Evolutionary conservation across 768 basidiomycete species (phyloP).

Genomic region (Leucosporidium yakuticum): DNA sequence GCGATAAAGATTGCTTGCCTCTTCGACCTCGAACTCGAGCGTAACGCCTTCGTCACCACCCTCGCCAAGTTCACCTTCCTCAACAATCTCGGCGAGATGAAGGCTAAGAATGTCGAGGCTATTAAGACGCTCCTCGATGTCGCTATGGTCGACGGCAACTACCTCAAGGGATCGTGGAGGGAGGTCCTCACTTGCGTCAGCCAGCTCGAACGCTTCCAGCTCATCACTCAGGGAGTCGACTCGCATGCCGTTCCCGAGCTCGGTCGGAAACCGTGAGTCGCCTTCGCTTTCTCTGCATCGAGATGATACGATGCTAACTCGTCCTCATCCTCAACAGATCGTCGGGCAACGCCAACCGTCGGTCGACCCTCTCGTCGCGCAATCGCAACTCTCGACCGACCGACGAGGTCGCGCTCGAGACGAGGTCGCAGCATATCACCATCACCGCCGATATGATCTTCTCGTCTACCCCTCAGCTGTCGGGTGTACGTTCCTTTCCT

Average conservation of each 20-base stretch:
- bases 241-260: conserved; percentile 55
- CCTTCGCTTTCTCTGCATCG: not conserved
- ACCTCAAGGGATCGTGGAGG: conserved; percentile 90
- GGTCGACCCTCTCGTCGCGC: conserved; percentile 23
- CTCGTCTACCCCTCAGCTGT: conserved; percentile 86
- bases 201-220: conserved; percentile 96
- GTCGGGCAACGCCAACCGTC: conserved; percentile 13
- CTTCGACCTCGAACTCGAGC: conserved; percentile 92
- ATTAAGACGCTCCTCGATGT: conserved; percentile 92
- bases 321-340: not conserved
- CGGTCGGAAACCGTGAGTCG: conserved; percentile 68
- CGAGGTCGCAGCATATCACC: conserved; percentile 93
- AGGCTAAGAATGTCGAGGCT: conserved; percentile 97
- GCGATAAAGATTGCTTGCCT: conserved; percentile 96
- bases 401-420: conserved; percentile 93
- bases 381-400: conserved; percentile 53
- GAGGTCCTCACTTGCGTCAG: conserved; percentile 96
- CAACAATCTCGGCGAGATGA: conserved; percentile 98
- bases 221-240: conserved; percentile 86
- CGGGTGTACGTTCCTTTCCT: conserved; percentile 61
- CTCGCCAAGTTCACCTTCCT: conserved; percentile 94
- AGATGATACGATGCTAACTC: too few relatives aligned
- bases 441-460: conserved; percentile 99
- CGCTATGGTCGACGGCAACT: conserved; percentile 92
- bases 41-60: conserved; percentile 98